Evolutionary conservation across 164 flowering plant species (phyloP), one percentile per base, ranked within the genome.

Genomic region (Kalanchoe fedtschenkoi): DNA sequence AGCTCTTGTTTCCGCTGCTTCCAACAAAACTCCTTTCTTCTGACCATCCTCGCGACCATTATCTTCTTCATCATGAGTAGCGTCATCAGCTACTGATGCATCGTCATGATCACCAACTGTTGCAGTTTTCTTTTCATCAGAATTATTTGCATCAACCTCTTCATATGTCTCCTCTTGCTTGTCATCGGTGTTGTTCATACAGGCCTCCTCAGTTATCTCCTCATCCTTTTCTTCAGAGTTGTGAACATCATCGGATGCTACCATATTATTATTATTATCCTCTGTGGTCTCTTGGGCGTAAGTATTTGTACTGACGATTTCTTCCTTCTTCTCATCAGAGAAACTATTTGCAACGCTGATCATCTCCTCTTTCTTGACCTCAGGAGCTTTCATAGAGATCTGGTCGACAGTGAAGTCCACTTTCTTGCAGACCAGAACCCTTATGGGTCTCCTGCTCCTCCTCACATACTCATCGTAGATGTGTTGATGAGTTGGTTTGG

Each of bases 401-500:
- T 19, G 22, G 16, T 34, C 30, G 34, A 58, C 42, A 5, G 16
- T 21, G 38, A 0, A 13, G 15, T 58, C 39, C 61, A 14, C 30
- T 51, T 51, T 51, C 56, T 51, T 60, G 44, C 24, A 60, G 3
- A 60, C 44, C 4, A 16, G 13, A 7, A 26, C 53, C 34, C 47
- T 35, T 16, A 28, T 57, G 5, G 14, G 34, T 5, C 55, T 42
- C 13, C 34, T 32, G n/a, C 67, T 71, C 39, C 65, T 51, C 55
- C 35, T 46, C 1, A 60, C 62, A 38, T 63, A 66, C 58, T 66
- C 66, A n/a, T 66, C 66, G 19, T 71, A 63, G 26, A 66, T 63
- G 11, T 62, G 64, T 15, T 8, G 14, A n/a, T 22, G 61, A 3
- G 56, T 24, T 37, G 62, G 37, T 9, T 41, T 11, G 6, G 17